Evolutionary conservation across 192 early-diverging fungal genomes (phyloP), one percentile per base, ranked within the genome.

Genomic region (Piromyces finnis): DNA sequence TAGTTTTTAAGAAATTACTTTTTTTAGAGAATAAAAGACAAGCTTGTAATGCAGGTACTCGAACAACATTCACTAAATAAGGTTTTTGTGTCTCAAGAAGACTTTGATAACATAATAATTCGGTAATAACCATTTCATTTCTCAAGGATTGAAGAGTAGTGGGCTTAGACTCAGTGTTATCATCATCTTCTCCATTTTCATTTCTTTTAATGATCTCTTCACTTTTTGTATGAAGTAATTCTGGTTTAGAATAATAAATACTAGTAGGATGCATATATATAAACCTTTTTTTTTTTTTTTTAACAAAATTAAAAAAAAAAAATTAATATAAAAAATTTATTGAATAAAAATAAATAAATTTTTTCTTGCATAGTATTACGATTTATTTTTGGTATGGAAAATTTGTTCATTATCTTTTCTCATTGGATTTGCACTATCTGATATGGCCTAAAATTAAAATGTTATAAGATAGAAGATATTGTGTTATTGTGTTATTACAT

Each of bases 31-130:
- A 91, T n/a, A 92, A 80, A 28, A 92, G 81, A 29, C 87, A 84
- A 9, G 82, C 82, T 29, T 89, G 90, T 16, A 91, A 82, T 2
- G 88, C 90, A 78, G 90, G 88, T 17, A 93, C 85, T 15, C 88
- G 83, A 1, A 87, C 82, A 13, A 92, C 85, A 78, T 93, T 92
- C 6, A 89, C 82, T 29, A 92, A 77, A 83, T 91, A 92, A 15
- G 91, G 91, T 79, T 91, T 92, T 35, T 84, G 89, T 15, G 91
- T 92, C 80, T 92, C 90, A 32, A 92, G 78, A 30, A 92, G 79
- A 79, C 91, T 86, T 12, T 90, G 37, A 82, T 92, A 92, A 77
- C 89, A 90, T 5, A 92, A 80, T 5, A 93, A 51, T 78, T 92
- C 92, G 15, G 80, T 82, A 13, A 85, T 37, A 37, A 81, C n/a